Evolutionary conservation across 805 yeast species (phyloP).

Genomic region (Myxozyma neglecta): DNA sequence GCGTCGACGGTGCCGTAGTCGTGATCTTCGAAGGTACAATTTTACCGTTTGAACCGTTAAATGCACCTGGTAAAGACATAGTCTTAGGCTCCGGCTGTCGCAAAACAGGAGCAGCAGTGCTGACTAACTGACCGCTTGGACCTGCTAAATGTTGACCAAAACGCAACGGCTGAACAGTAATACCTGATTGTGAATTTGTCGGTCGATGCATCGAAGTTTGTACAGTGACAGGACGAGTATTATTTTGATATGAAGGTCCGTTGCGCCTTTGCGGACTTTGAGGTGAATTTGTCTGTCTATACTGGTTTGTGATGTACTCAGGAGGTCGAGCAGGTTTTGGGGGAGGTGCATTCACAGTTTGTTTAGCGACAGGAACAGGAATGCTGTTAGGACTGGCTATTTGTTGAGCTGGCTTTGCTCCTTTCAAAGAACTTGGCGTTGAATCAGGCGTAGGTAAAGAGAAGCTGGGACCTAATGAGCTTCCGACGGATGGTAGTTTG

Average conservation of each 20-base stretch:
- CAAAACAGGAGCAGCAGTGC: not conserved
- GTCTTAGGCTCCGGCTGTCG: not conserved
- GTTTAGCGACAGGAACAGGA: not conserved
- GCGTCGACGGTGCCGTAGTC: not conserved
- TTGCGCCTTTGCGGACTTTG: not conserved
- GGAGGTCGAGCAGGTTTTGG: slow-evolving; percentile 5
- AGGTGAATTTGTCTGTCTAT: not conserved
- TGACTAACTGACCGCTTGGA: not conserved
- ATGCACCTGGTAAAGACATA: not conserved
- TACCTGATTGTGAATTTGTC: not conserved
- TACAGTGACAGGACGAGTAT: not conserved
- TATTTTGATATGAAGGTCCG: not conserved
- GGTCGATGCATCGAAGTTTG: not conserved
- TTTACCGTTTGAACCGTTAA: not conserved
- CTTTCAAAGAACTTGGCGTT: too few species aligned
- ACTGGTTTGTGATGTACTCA: not conserved
- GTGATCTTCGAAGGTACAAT: not conserved
- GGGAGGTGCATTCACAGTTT: not conserved
- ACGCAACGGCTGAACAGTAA: slow-evolving; percentile 2
- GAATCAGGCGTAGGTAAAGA: too few species aligned
- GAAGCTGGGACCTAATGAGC: not conserved
- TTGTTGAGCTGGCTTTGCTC: too few species aligned
- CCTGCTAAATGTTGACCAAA: slow-evolving; percentile 9
- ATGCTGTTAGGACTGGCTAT: too few species aligned
- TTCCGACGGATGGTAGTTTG: not conserved